phyloP scores from a whole-genome alignment of 192 early-diverging fungal species.

The Neocallimastix lanati region DNA sequence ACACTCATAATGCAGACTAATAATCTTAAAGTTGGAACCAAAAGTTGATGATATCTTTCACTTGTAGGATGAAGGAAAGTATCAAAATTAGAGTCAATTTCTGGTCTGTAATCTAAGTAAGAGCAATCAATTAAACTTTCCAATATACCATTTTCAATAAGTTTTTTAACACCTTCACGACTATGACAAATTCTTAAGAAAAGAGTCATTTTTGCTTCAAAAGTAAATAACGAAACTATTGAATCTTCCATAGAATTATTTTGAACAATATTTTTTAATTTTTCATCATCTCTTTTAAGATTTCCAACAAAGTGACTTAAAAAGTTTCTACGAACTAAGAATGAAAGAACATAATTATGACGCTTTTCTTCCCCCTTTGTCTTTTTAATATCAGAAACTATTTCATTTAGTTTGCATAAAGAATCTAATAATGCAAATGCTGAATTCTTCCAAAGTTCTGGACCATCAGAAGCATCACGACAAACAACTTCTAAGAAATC shows the following conservation, averaged over 20 bases:
- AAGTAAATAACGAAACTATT: conserved; percentile 45
- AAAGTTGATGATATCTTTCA: conserved; percentile 44
- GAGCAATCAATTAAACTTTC: conserved; percentile 53
- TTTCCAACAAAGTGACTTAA: conserved; percentile 30
- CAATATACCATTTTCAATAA: conserved; percentile 60
- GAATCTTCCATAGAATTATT: conserved; percentile 21
- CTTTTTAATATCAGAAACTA: neutral
- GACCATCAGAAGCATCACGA: conserved; percentile 66
- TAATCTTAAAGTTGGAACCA: conserved; percentile 41
- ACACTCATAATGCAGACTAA: conserved; percentile 22
- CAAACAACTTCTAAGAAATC: conserved; percentile 52
- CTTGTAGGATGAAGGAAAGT: neutral
- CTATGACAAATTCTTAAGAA: conserved; percentile 60
- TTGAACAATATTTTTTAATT: conserved; percentile 24
- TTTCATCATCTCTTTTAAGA: conserved; percentile 39
- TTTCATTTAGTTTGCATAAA: conserved; percentile 19
- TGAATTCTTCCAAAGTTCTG: conserved; percentile 64
- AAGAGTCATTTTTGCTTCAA: conserved; percentile 63
- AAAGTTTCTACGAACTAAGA: conserved; percentile 23
- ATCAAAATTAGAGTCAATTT: conserved; percentile 12
- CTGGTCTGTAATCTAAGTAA: conserved; percentile 52
- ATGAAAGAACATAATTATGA: conserved; percentile 9
- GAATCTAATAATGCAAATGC: conserved; percentile 62
- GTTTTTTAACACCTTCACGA: conserved; percentile 50
- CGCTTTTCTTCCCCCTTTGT: conserved; percentile 3